Conservation (phyloP, 2,329 filamentous ascomycete genomes). For the Fusarium buharicum region DNA sequence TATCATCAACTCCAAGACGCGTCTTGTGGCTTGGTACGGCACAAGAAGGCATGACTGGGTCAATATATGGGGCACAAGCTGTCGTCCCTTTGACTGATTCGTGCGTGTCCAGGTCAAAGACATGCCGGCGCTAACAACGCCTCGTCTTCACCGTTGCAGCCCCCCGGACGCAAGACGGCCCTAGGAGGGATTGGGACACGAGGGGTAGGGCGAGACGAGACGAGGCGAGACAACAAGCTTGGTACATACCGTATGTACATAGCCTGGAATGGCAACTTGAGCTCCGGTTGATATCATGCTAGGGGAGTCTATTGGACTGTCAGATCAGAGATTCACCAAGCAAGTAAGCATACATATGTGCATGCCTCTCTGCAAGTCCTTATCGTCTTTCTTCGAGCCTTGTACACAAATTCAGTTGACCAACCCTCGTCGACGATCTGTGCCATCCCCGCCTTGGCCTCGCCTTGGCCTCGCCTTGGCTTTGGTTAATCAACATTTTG, state of each 20-base stretch:
- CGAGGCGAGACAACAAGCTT: constrained; percentile 1
- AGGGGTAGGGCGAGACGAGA: constrained; percentile 12
- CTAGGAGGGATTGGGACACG: constrained; percentile 8
- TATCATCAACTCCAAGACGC: not conserved
- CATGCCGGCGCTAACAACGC: constrained; percentile 39
- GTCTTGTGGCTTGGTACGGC: constrained; percentile 4
- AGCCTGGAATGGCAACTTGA: not conserved
- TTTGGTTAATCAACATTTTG: constrained; percentile 19
- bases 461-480: constrained; percentile 1
- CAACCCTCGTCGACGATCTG: constrained; percentile 14
- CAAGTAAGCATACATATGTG: too few relatives aligned
- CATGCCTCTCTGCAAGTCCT: not conserved
- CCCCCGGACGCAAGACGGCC: constrained; percentile 34
- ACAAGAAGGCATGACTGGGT: constrained; percentile 7
- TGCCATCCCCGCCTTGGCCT: constrained; percentile 14
- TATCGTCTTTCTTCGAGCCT: not conserved
- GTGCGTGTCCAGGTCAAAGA: constrained; percentile 11
- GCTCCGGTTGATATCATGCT: not conserved
- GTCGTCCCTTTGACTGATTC: constrained; percentile 6
- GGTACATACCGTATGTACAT: too few relatives aligned
- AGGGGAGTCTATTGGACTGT: not conserved
- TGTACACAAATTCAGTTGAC: not conserved
- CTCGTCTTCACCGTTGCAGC: constrained; percentile 36
- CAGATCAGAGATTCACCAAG: not conserved
- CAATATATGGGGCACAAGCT: not conserved